Percentiles rank a stretch among this genome's conserved stretches.
Evolutionary conservation across 441 rosid species (phyloP).

Genomic region (Adansonia rubrostipa): DNA sequence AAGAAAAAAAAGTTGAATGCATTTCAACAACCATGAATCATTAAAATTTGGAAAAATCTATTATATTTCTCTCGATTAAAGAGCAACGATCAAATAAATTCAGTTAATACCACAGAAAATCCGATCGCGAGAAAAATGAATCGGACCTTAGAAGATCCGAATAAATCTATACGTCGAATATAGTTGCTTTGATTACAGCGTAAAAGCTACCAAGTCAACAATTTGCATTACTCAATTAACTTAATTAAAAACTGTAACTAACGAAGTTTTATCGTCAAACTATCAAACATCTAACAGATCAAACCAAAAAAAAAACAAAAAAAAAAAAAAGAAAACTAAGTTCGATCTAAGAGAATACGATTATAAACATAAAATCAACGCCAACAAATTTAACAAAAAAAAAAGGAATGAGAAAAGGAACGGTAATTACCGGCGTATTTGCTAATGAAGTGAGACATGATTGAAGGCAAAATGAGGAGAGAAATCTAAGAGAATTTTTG

Average conservation of each 20-base stretch:
- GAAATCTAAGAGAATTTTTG: background rate
- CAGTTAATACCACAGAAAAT: background rate
- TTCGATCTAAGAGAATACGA: background rate
- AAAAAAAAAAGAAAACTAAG: background rate
- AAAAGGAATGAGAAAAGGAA: no score
- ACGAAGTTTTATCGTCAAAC: background rate
- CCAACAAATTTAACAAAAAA: background rate
- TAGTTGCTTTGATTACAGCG: background rate
- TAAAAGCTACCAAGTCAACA: background rate
- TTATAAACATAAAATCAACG: background rate
- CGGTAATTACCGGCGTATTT: conserved; percentile 24
- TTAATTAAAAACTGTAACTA: background rate
- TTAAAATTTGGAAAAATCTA: background rate
- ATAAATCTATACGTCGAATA: background rate
- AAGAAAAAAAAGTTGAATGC: background rate
- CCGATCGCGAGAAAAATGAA: background rate
- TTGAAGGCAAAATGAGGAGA: background rate
- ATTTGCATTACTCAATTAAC: background rate
- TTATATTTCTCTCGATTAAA: background rate
- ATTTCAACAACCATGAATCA: background rate
- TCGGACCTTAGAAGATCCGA: background rate
- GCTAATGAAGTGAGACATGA: conserved; percentile 29
- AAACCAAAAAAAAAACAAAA: background rate
- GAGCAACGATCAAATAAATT: background rate
- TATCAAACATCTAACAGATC: background rate